Percentiles rank a stretch among this genome's conserved stretches.
phyloP scores from a whole-genome alignment of 2,329 filamentous ascomycete genomes.

The Magnaporthiopsis incrustans region DNA sequence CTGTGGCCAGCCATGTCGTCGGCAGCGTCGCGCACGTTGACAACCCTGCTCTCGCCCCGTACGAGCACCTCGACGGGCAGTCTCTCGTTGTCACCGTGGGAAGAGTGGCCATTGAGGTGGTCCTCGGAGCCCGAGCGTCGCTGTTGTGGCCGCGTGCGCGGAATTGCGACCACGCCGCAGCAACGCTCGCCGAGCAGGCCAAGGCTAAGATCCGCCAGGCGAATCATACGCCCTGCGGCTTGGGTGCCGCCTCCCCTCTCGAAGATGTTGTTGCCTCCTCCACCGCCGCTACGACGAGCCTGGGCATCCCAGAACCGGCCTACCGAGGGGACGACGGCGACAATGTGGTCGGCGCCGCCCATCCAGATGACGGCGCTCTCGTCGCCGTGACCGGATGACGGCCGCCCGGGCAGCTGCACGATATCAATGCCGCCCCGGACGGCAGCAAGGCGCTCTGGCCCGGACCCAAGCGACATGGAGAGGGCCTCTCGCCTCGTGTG shows the following conservation, averaged over 20 bases:
- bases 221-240: slow-evolving; percentile 44
- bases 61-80: slow-evolving; percentile 46
- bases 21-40: slow-evolving; percentile 45
- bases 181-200: slow-evolving; percentile 51
- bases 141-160: slow-evolving; percentile 15
- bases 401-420: slow-evolving; percentile 31
- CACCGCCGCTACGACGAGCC: slow-evolving; percentile 40
- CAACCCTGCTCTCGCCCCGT: slow-evolving; percentile 46
- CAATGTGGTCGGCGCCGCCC: slow-evolving; percentile 42
- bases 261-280: slow-evolving; percentile 46
- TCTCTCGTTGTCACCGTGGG: slow-evolving; percentile 20
- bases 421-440: slow-evolving; percentile 47
- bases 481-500: slow-evolving; percentile 49
- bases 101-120: slow-evolving; percentile 11
- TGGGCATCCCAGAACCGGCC: slow-evolving; percentile 54
- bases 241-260: slow-evolving; percentile 35
- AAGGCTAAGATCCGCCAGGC: slow-evolving; percentile 42
- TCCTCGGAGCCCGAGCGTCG: slow-evolving; percentile 17
- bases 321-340: slow-evolving; percentile 47
- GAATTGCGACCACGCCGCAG: slow-evolving; percentile 40
- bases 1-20: slow-evolving; percentile 10
- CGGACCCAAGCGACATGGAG: slow-evolving; percentile 32
- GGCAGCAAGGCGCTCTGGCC: slow-evolving; percentile 41
- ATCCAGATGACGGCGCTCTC: slow-evolving; percentile 52
- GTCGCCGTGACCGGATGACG: slow-evolving; percentile 36